Percentiles rank a stretch among this genome's conserved stretches.
These are phyloP conservation scores for Aspergillus versicolor DNA, from an alignment of 2,329 filamentous ascomycete genomes.

Conservation along the genomic window DNA sequence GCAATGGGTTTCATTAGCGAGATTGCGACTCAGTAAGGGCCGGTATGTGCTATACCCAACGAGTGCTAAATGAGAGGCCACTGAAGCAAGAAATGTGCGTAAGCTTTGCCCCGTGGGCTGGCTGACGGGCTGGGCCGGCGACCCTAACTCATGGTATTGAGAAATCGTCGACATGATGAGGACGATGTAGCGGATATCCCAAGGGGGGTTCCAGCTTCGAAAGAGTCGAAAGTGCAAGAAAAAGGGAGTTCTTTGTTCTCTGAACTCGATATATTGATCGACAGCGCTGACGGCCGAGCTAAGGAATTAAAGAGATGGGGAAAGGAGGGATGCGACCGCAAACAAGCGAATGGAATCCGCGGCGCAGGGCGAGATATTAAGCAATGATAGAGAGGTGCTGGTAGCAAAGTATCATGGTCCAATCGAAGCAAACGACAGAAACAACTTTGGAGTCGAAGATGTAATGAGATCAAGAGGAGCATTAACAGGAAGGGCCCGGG, in stretches of 20 bases:
- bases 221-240: background rate
- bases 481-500: background rate
- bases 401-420: background rate
- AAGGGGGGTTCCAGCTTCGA: background rate
- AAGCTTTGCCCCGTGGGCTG: conserved; percentile 7
- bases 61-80: conserved; percentile 28
- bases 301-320: background rate
- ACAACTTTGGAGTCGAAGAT: background rate
- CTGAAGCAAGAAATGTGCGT: conserved; percentile 27
- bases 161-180: conserved; percentile 1
- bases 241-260: background rate
- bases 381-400: background rate
- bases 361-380: background rate
- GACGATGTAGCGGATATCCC: background rate
- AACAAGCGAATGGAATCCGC: conserved; percentile 1
- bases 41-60: conserved; percentile 25
- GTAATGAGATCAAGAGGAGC: background rate
- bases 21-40: background rate
- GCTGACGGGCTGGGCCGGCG: conserved; percentile 11
- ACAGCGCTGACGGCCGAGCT: background rate
- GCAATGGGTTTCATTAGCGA: background rate
- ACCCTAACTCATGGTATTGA: conserved; percentile 16
- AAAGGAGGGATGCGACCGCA: conserved; percentile 1
- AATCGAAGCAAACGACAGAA: background rate
- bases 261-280: background rate